Evolutionary conservation across 1,284 basidiomycete genomes (phyloP), one percentile per base, ranked within the genome.

Genomic region (Ustilago sp.): DNA sequence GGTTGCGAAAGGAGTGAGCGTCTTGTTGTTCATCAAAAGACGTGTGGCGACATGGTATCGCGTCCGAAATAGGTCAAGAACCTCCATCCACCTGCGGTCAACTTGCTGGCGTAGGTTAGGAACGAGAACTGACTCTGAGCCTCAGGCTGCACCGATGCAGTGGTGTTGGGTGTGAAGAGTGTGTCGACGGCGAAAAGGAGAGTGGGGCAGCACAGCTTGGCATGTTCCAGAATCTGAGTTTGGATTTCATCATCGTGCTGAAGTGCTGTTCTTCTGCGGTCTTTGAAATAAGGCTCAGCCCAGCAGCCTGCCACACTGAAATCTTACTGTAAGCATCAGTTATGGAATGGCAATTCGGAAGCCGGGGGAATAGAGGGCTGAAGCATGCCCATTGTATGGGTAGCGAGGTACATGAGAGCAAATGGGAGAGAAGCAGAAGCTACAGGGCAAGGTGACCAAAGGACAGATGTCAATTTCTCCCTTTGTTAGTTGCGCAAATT

Each of bases 61-160:
- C 88, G 81, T 1, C 88, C 88, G 63, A 88, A 88, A 72, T 86
- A 81, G 84, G 77, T 56, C 60, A 82, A 55, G 59, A 58, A 89
- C 8, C 88, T 82, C 88, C 88, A 89, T 9, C 88, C 87, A 11
- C 88, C 88, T 2, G 88, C 88, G 3, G 87, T 82, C 68, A 87
- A 88, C 68, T 87, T 87, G 63, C 85, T 77, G 15, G 79, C 43
- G 63, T 88, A 88, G 39, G 86, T 71, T 34, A 86, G 71, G 76
- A 86, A 87, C 5, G 85, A 71, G 45, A 86, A 80, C 68, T 89
- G 87, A 19, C 87, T 72, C 5, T 87, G 86, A 0, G 86, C 79
- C 6, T 70, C 67, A 9, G 60, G 77, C 41, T 79, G 60, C 13
- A 80, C 74, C 0, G 68, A 65, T 12, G 78, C 83, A 12, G 77